These are phyloP conservation scores for Didymella pomorum DNA, from an alignment of 2,329 filamentous ascomycete genomes.

Conservation along the genomic window DNA sequence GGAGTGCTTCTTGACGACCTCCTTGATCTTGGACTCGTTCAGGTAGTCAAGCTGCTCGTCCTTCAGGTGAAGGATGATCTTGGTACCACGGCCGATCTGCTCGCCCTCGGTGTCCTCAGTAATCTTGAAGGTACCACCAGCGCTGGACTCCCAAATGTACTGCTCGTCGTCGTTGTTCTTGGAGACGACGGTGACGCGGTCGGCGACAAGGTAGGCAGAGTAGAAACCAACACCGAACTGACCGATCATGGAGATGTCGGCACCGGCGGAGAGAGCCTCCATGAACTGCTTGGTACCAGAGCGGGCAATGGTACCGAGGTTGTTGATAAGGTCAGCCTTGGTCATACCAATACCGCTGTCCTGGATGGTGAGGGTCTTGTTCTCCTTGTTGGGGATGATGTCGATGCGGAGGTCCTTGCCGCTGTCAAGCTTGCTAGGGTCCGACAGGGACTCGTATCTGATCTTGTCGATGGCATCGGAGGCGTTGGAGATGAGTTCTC, in stretches of 20 bases:
- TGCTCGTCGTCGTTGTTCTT: slow-evolving; percentile 99
- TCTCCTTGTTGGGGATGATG: slow-evolving; percentile 97
- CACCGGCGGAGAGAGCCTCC: slow-evolving; percentile 97
- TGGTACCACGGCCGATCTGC: slow-evolving; percentile 90
- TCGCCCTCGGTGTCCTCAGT: slow-evolving; percentile 88
- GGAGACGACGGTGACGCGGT: slow-evolving; percentile 92
- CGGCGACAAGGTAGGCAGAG: slow-evolving; percentile 98
- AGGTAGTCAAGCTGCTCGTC: slow-evolving; percentile 99
- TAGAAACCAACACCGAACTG: slow-evolving; percentile 99
- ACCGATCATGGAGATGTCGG: slow-evolving; percentile 99
- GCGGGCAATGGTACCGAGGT: slow-evolving; percentile 98
- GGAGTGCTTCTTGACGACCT: slow-evolving; percentile 99
- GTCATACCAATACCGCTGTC: slow-evolving; percentile 99
- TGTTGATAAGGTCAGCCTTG: slow-evolving; percentile 99
- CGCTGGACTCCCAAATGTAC: slow-evolving; percentile 98
- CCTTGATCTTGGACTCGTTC: slow-evolving; percentile 99
- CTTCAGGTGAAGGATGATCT: slow-evolving; percentile 99
- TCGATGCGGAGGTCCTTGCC: slow-evolving; percentile 99
- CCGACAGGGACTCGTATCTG: slow-evolving; percentile 96
- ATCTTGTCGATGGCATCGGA: slow-evolving; percentile 99
- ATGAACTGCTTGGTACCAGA: slow-evolving; percentile 99
- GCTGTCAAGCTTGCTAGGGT: slow-evolving; percentile 95
- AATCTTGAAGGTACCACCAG: slow-evolving; percentile 97
- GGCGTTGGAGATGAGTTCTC: slow-evolving; percentile 97
- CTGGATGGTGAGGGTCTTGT: slow-evolving; percentile 95